Evolutionary conservation across 2,329 filamentous ascomycete genomes (phyloP), one percentile per base, ranked within the genome.

Genomic region (Aureobasidium sp.): DNA sequence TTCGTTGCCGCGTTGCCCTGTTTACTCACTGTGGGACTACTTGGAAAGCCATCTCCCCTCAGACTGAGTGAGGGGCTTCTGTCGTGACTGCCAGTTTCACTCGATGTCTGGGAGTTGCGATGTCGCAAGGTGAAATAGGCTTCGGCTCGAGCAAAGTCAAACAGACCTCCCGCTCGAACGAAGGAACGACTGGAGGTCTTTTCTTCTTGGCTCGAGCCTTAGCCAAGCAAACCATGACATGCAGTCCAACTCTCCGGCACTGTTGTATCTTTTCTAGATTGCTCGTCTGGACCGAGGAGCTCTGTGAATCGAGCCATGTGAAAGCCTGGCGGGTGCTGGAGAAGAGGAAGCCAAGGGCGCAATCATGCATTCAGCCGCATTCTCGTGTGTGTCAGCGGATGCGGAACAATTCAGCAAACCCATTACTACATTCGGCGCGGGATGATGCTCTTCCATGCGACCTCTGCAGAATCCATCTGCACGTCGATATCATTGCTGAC

Each of bases 401-500:
- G 54, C 54, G 54, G 54, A 58, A 48, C 40, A 35, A 42, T 44
- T 33, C 37, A 56, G 52, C 17, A 48, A 29, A 24, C 17, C n/a
- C 24, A 19, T 58, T 58, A 48, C 54, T 15, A 58, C 40, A 58
- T 58, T 58, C 22, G 54, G 54, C 9, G 42, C 42, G 42, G 39
- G 42, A 58, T 48, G 54, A 58, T 58, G 54, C 40, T 58, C 12
- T 47, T 37, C 42, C 42, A 58, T 58, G 54, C 54, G 39, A 58
- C 54, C 52, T 57, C 39, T 58, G 54, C 54, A 58, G 54, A 58
- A 58, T 48, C 40, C 39, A 58, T 9, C 44, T 60, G 57, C 57
- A 60, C 44, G 45, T 42, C 57, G 57, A 60, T 50, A 60, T 60
- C 57, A 60, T 42, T 58, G 42, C 54, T 58, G n/a, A 58, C 54